Conservation (phyloP, 2,329 filamentous ascomycete species). For the Chrysoporthe deuterocubensis region DNA sequence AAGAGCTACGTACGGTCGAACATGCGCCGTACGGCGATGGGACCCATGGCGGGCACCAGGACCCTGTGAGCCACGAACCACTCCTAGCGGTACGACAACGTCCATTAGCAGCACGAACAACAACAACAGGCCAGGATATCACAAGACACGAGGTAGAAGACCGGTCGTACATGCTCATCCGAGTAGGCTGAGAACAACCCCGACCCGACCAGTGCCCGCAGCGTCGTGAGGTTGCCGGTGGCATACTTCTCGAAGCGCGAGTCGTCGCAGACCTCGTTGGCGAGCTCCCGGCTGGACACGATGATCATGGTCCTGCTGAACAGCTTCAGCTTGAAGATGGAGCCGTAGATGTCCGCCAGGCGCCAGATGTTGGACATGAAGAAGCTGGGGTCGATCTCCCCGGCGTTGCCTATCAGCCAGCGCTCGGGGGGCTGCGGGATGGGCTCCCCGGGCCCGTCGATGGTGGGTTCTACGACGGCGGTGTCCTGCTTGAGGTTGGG, state of each 20-base stretch:
- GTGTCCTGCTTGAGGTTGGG: slow-evolving; percentile 8
- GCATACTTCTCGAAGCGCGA: slow-evolving; percentile 28
- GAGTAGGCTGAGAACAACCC: slow-evolving; percentile 29
- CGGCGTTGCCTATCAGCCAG: slow-evolving; percentile 31
- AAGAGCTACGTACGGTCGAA: slow-evolving; percentile 8
- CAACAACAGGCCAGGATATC: neutral
- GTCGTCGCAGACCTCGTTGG: slow-evolving; percentile 39
- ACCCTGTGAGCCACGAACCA: slow-evolving; percentile 31
- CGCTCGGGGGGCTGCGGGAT: slow-evolving; percentile 32
- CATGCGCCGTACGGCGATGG: slow-evolving; percentile 22
- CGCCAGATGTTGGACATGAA: slow-evolving; percentile 29
- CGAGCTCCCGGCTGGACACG: slow-evolving; percentile 51
- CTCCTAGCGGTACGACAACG: slow-evolving; percentile 17
- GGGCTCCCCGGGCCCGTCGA: slow-evolving; percentile 22
- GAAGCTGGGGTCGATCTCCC: slow-evolving; percentile 34
- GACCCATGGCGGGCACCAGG: slow-evolving; percentile 30
- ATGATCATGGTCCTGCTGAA: slow-evolving; percentile 45
- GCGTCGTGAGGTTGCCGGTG: slow-evolving; percentile 26
- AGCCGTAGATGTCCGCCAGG: slow-evolving; percentile 31
- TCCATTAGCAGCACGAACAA: neutral
- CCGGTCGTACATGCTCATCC: slow-evolving; percentile 27
- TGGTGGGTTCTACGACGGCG: slow-evolving; percentile 8
- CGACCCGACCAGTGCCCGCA: slow-evolving; percentile 26
- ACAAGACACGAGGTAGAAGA: neutral
- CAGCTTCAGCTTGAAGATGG: slow-evolving; percentile 30